These are phyloP conservation scores for Saccharomycopsis oosterbeekiorum DNA, from an alignment of 805 yeast genomes.

Conservation along the genomic window DNA sequence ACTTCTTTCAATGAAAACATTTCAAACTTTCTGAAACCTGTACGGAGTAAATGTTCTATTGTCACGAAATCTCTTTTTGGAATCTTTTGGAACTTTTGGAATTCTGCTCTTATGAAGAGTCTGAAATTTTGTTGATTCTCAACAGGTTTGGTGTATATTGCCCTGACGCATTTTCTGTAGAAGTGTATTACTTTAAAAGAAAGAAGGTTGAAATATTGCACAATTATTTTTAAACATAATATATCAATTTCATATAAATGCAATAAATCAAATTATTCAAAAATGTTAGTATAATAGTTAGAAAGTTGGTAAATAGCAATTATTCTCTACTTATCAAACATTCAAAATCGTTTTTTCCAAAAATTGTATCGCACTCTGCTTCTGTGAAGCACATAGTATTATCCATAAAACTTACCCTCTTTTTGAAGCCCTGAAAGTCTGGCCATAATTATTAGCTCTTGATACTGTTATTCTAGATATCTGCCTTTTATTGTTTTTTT, in stretches of 20 bases:
- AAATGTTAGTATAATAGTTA: neutral
- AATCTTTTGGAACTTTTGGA: constrained; percentile 10
- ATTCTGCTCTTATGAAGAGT: constrained; percentile 14
- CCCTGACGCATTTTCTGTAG: constrained; percentile 16
- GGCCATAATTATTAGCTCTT: constrained; percentile 15
- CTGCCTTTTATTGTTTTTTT: neutral
- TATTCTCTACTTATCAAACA: no score
- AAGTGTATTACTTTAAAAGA: constrained; percentile 13
- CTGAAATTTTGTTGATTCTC: constrained; percentile 16
- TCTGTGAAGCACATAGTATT: neutral
- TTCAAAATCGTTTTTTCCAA: neutral
- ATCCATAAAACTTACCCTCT: constrained; percentile 14
- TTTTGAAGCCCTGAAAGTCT: constrained; percentile 18
- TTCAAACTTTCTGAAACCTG: constrained; percentile 17
- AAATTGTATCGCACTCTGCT: neutral
- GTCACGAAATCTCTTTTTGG: constrained; percentile 18
- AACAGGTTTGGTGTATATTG: constrained; percentile 15
- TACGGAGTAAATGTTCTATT: constrained; percentile 18
- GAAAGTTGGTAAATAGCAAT: neutral
- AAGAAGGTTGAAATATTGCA: neutral
- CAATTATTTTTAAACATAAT: neutral
- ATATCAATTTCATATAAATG: neutral
- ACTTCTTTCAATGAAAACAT: constrained; percentile 18
- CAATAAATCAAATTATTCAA: neutral
- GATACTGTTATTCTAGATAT: neutral